phyloP scores from a whole-genome alignment of 2,329 filamentous ascomycete genomes.

The Cytospora piceae region DNA sequence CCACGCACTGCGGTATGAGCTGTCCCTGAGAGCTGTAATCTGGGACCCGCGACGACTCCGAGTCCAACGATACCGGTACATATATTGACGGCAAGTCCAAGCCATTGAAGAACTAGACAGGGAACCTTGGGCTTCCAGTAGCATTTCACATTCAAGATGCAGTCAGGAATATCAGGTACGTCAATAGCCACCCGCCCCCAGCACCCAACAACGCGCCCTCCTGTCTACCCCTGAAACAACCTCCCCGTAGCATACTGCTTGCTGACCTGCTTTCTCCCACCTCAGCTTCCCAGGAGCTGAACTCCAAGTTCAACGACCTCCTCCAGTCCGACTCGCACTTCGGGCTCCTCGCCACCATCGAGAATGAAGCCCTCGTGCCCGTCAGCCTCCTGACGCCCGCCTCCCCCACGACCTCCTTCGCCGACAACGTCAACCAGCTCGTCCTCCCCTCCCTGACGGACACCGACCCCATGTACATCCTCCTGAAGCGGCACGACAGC shows the following conservation, averaged over 20 bases:
- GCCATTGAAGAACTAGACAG: conserved; percentile 3
- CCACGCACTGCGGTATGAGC: neutral
- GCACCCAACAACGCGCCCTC: neutral
- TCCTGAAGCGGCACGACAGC: conserved; percentile 69
- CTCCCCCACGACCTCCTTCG: conserved; percentile 60
- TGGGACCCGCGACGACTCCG: neutral
- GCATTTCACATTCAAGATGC: conserved; percentile 23
- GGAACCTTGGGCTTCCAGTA: neutral
- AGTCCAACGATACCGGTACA: neutral
- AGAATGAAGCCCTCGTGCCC: conserved; percentile 69
- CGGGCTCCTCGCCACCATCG: conserved; percentile 73
- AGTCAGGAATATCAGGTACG: conserved; percentile 31
- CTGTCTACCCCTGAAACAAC: neutral
- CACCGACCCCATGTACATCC: conserved; percentile 71
- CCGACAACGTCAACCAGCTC: conserved; percentile 60
- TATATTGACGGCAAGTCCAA: neutral
- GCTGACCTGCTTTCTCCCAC: neutral
- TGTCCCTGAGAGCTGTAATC: conserved; percentile 1
- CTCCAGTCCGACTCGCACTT: conserved; percentile 65
- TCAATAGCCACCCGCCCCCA: too few relatives aligned
- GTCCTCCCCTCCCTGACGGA: conserved; percentile 67
- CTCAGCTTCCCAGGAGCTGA: conserved; percentile 76
- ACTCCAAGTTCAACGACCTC: conserved; percentile 71
- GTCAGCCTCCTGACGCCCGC: conserved; percentile 56
- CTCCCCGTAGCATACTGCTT: neutral